These are phyloP conservation scores for Trametes cinnabarina DNA, from an alignment of 768 basidiomycete species.

Conservation along the genomic window DNA sequence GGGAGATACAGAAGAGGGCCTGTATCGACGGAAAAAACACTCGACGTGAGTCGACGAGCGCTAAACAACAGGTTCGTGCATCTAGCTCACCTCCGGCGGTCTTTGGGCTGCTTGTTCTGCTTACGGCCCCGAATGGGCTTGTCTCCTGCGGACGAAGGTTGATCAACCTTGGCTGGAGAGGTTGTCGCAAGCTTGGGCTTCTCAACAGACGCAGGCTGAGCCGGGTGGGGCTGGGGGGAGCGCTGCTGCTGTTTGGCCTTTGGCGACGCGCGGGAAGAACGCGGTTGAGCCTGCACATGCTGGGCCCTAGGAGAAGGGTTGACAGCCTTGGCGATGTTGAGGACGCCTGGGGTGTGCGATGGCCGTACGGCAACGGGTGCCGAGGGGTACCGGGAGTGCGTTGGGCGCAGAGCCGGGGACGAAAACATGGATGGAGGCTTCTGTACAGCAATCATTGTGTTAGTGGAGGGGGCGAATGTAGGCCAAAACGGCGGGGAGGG, in stretches of 20 bases:
- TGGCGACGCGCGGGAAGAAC: constrained; percentile 36
- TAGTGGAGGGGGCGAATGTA: constrained; percentile 16
- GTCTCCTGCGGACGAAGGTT: constrained; percentile 19
- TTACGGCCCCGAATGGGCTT: constrained; percentile 34
- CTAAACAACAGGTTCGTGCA: constrained; percentile 24
- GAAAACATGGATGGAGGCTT: constrained; percentile 35
- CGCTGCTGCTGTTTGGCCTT: constrained; percentile 35
- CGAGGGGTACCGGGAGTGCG: constrained; percentile 65
- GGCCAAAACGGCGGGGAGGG: constrained; percentile 24
- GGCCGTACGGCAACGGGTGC: constrained; percentile 70
- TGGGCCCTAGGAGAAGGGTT: constrained; percentile 35
- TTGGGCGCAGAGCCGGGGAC: constrained; percentile 29
- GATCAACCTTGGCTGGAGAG: constrained; percentile 19
- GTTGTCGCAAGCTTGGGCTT: constrained; percentile 30
- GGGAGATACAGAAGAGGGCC: constrained; percentile 46
- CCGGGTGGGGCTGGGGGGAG: constrained; percentile 28
- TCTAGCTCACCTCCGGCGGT: constrained; percentile 39
- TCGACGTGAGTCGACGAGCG: constrained; percentile 26
- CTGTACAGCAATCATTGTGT: constrained; percentile 43
- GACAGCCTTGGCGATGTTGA: constrained; percentile 62
- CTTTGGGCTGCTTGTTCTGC: constrained; percentile 42
- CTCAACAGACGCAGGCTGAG: constrained; percentile 27
- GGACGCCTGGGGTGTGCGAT: constrained; percentile 69
- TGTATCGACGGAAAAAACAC: constrained; percentile 22
- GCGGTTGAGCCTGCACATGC: constrained; percentile 35